Conservation (phyloP, 2,329 filamentous ascomycete species). For the Penicillium decumbens region DNA sequence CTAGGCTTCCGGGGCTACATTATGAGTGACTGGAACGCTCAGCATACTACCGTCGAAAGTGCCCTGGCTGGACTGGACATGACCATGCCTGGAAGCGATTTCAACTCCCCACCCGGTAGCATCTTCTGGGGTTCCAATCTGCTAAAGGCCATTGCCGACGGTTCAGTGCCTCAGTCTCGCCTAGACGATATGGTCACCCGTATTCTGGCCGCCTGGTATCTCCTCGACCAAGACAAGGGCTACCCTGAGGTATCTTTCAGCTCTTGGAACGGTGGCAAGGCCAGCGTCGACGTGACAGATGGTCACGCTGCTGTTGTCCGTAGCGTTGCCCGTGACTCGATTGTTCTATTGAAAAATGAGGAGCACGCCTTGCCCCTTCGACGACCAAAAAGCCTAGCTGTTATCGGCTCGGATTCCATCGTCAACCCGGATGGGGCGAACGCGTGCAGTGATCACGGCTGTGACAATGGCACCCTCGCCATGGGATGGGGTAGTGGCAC, state of each 20-base stretch:
- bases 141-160: constrained; percentile 55
- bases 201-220: constrained; percentile 49
- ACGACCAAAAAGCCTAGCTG: constrained; percentile 45
- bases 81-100: constrained; percentile 67
- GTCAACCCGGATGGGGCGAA: constrained; percentile 47
- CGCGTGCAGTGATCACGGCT: constrained; percentile 58
- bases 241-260: constrained; percentile 45
- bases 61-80: constrained; percentile 75
- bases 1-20: constrained; percentile 77
- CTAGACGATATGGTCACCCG: constrained; percentile 58
- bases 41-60: constrained; percentile 63
- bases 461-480: constrained; percentile 62
- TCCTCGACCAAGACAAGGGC: constrained; percentile 44
- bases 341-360: constrained; percentile 48
- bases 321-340: constrained; percentile 44
- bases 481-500: constrained; percentile 75
- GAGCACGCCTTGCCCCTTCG: constrained; percentile 43
- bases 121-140: constrained; percentile 39
- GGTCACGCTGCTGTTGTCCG: constrained; percentile 40
- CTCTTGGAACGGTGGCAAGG: constrained; percentile 41
- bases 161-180: constrained; percentile 52
- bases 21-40: constrained; percentile 75
- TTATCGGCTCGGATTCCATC: constrained; percentile 50
- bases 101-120: constrained; percentile 21
- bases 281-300: constrained; percentile 36